Base-by-base conservation (phyloP, 176 grass and related monocot species). In the Aegilops speltoides region DNA sequence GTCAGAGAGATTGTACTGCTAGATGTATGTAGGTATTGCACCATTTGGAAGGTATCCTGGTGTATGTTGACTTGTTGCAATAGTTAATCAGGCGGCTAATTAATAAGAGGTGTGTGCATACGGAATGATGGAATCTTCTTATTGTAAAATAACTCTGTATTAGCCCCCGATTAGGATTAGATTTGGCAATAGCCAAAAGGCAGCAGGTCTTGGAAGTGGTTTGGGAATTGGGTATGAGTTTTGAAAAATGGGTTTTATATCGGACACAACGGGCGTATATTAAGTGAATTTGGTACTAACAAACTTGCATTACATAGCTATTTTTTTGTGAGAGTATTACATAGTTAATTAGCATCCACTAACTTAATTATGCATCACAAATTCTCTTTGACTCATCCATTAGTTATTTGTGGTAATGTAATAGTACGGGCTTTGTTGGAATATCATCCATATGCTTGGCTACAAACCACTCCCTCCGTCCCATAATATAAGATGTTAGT, bases 81-180 rank as follows among this genome's bases (percentile, higher is more conserved):
- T 85, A 85, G 22, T 84, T 70, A 88, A 88, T 66, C 22, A 52
- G 15, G 70, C 38, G 14, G 60, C 68, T 48, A 56, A 77, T 77
- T 46, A 66, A 45, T 52, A 75, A 45, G 29, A 66, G 34, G 57
- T 32, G 36, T 70, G 22, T 87, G 59, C 74, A 46, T 84, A 80
- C 75, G 81, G 80, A 91, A 68, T 68, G 89, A 84, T 69, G 85
- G 85, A 87, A 84, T 87, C 85, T 91, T 87, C 36, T 63, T 16
- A 90, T 15, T 40, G 68, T 91, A 69, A 80, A 87, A 76, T 76
- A 62, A 76, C 61, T 69, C n/a, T 37, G 6, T 33, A 15, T 85
- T 56, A 68, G 31, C 10, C 15, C 48, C 41, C 23, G 10, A 86
- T 69, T 69, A 36, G 31, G 6, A 79, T 69, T 69, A 34, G 31